Percentiles rank a stretch among this genome's conserved stretches.
These are phyloP conservation scores for Cercophora newfieldiana DNA, from an alignment of 495 filamentous ascomycete species.

Conservation along the genomic window DNA sequence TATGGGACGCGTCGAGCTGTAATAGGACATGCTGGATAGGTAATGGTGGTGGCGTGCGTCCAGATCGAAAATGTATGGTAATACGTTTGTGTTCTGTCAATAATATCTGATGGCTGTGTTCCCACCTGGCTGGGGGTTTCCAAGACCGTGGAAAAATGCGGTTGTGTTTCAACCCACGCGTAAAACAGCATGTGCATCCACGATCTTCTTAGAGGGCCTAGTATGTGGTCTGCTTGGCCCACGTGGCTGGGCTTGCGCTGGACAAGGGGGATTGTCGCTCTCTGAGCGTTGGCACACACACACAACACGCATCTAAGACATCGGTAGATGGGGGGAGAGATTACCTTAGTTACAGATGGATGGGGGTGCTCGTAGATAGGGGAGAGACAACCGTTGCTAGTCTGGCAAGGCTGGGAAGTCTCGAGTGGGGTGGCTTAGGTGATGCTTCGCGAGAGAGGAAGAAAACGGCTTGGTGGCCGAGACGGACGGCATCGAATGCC, in stretches of 20 bases:
- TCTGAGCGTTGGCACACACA: neutral
- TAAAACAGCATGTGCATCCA: neutral
- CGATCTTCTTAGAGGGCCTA: neutral
- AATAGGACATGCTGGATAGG: neutral
- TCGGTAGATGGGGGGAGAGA: neutral
- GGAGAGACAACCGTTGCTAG: neutral
- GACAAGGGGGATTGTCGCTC: neutral
- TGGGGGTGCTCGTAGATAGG: neutral
- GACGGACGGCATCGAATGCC: conserved; percentile 1
- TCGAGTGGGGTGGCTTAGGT: no score
- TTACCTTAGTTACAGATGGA: neutral
- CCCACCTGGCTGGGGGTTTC: no score
- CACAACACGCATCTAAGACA: no score
- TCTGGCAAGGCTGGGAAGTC: no score
- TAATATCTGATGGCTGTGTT: no score
- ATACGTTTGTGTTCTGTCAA: neutral
- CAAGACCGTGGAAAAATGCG: conserved; percentile 25
- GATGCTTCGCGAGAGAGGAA: neutral
- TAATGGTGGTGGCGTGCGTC: neutral
- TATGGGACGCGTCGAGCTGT: neutral
- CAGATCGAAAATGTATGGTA: neutral
- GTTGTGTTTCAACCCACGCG: conserved; percentile 17
- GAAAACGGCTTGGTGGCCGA: neutral
- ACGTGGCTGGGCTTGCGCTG: neutral
- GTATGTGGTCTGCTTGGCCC: neutral